Base-by-base conservation (phyloP, 2,329 filamentous ascomycete species). In the Neofusicoccum sp. region DNA sequence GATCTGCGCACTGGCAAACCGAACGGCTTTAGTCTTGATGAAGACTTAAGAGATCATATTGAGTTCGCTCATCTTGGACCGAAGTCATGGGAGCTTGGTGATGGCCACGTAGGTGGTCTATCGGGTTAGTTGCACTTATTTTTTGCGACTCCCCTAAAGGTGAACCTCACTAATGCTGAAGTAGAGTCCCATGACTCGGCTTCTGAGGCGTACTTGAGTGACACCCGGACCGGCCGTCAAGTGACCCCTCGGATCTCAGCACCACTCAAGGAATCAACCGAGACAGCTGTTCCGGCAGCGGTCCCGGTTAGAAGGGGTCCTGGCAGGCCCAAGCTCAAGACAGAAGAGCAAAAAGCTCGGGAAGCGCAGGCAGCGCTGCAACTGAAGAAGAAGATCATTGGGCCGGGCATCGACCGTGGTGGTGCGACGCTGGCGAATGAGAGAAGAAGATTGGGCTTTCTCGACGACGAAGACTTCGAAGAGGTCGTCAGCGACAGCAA, bases 51-150 rank as follows among this genome's bases (percentile, higher is more conserved):
- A 58, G 72, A 75, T 28, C 86, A 89, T 69, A 69, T 88, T 29
- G 78, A 83, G 63, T 71, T 77, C 36, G 71, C 69, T 22, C 86
- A 89, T 71, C 70, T 88, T n/a, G 71, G 74, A 22, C 76, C 81
- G 16, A 69, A 87, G 47, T 83, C 82, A n/a, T 84, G 84, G 81
- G 77, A 80, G 67, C 76, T 83, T 47, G 86, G 86, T n/a, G 85
- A 88, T 75, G 86, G 86, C 59, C 85, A 85, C 45, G 78, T 78
- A 52, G 79, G 81, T 64, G 80, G 80, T 65, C 74, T 80, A 69
- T 82, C 80, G 76, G 85, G 85, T 88, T 50, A 63, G 61, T 63
- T 61, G 50, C 41, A 16, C 41, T 36, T 44, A 9, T 16, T 56
- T 50, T 31, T 16, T 28, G 59, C 41, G 54, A 36, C 39, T 47